These are phyloP conservation scores for Lepidium didymum DNA, from an alignment of 345 rosid species.

Conservation along the genomic window DNA sequence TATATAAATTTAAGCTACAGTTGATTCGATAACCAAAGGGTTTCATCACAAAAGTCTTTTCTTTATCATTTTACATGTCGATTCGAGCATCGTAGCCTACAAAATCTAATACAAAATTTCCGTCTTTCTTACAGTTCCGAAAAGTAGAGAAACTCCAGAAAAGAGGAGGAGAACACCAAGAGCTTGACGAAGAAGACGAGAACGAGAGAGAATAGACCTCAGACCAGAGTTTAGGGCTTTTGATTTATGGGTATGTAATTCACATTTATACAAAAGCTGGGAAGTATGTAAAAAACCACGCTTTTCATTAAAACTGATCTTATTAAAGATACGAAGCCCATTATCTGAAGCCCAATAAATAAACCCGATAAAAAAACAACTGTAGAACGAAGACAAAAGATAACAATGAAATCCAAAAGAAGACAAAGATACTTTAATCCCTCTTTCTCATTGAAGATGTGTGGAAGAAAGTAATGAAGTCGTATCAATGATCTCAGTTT, in stretches of 20 bases:
- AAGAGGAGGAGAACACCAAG: not conserved
- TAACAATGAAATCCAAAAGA: too few species aligned
- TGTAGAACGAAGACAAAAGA: too few species aligned
- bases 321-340: too few species aligned
- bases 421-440: too few species aligned
- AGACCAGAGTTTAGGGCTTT: conserved; percentile 15
- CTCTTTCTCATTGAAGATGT: not conserved
- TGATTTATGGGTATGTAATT: not conserved
- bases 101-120: not conserved
- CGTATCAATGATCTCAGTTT: not conserved
- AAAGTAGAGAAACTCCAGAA: not conserved
- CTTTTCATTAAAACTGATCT: too few species aligned
- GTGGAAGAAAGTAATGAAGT: not conserved
- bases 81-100: not conserved
- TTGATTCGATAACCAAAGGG: not conserved
- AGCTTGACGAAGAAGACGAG: not conserved
- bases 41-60: not conserved
- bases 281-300: too few species aligned
- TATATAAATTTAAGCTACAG: not conserved
- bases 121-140: not conserved
- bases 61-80: not conserved
- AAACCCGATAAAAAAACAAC: too few species aligned
- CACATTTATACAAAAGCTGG: too few species aligned
- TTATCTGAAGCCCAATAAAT: too few species aligned
- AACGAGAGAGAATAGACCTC: not conserved